Conservation (phyloP, 495 filamentous ascomycete genomes). For the Haplographium delicatum region DNA sequence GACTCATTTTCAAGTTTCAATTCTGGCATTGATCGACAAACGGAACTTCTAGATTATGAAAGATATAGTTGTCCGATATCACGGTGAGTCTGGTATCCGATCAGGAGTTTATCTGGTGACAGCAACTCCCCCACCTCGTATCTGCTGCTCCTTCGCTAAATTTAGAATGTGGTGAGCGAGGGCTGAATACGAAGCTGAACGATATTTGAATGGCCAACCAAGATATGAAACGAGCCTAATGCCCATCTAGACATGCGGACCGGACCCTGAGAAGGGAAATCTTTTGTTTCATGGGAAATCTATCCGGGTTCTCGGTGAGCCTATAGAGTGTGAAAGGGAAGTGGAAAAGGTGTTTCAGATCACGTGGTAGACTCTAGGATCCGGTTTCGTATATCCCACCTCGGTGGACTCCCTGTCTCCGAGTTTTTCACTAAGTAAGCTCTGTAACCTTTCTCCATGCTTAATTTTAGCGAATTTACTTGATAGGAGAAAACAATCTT, state of each 20-base stretch:
- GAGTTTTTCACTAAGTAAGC: too few species aligned
- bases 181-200: slow-evolving; percentile 13
- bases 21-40: background rate
- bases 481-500: too few species aligned
- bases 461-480: too few species aligned
- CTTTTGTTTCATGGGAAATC: too few species aligned
- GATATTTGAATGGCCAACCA: background rate
- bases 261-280: background rate
- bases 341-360: too few species aligned
- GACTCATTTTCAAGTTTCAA: slow-evolving; percentile 13
- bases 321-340: too few species aligned
- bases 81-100: background rate
- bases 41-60: background rate
- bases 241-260: background rate
- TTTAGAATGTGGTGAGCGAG: slow-evolving; percentile 7
- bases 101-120: background rate
- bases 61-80: background rate
- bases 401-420: too few species aligned
- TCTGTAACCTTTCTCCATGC: too few species aligned
- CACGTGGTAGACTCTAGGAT: too few species aligned
- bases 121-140: slow-evolving; percentile 11
- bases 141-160: slow-evolving; percentile 8
- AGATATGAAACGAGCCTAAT: slow-evolving; percentile 4
- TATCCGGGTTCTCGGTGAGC: too few species aligned
- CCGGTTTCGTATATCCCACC: too few species aligned